Evolutionary conservation across 2,329 filamentous ascomycete species (phyloP).

Genomic region (Penicillium sp.): DNA sequence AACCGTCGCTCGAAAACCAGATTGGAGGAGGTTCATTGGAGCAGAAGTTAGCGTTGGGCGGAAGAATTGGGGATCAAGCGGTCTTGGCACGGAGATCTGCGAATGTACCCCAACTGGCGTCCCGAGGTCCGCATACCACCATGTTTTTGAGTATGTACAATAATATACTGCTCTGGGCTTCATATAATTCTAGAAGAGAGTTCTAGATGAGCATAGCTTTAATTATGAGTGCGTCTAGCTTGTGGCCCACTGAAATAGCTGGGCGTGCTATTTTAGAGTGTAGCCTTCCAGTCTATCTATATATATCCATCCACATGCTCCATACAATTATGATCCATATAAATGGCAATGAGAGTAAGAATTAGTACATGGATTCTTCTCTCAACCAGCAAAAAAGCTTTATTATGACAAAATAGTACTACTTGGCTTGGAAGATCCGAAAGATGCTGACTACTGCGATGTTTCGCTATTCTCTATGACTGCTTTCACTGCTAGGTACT

Average conservation of each 20-base stretch:
- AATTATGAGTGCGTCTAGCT: neutral
- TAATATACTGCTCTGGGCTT: neutral
- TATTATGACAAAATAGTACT: neutral
- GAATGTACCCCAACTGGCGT: slow-evolving; percentile 34
- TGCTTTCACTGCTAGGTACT: too few species aligned
- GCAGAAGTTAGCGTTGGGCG: slow-evolving; percentile 12
- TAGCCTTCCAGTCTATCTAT: neutral
- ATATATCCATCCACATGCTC: neutral
- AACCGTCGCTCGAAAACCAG: neutral
- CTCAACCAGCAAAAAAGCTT: neutral
- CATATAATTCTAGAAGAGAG: neutral
- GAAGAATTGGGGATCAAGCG: slow-evolving; percentile 19
- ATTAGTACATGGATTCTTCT: neutral
- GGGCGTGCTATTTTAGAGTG: neutral
- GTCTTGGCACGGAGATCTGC: slow-evolving; percentile 26
- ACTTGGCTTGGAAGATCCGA: too few species aligned
- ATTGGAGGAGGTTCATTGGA: slow-evolving; percentile 18
- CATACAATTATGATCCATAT: too few species aligned
- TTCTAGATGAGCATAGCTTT: neutral
- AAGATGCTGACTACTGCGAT: too few species aligned
- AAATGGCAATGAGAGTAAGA: neutral
- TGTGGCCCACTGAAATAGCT: neutral
- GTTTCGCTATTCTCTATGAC: too few species aligned
- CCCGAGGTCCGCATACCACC: neutral
- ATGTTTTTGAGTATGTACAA: neutral